A percentile compares a stretch with the other conserved stretches of the same genome.
Evolutionary conservation across 1,139 yeast genomes (phyloP).

Genomic region (Lodderomyces metapsilosis): DNA sequence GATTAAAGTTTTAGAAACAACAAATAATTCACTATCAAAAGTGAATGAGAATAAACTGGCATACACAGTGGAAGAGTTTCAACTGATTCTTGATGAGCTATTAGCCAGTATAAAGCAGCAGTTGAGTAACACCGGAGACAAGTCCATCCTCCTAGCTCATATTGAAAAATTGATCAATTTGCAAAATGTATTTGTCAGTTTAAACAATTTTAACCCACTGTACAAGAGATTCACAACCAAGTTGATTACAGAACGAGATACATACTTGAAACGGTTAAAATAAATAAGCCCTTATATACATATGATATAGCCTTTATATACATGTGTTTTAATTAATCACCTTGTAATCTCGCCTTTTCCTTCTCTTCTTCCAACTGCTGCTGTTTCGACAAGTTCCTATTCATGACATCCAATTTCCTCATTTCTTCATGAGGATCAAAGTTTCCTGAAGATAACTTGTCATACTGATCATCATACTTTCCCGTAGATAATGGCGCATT

Average conservation of each 20-base stretch:
- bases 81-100: constrained; percentile 37
- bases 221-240: constrained; percentile 38
- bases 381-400: constrained; percentile 42
- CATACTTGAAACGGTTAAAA: constrained; percentile 2
- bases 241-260: constrained; percentile 11
- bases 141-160: constrained; percentile 25
- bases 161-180: constrained; percentile 46
- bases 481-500: constrained; percentile 94
- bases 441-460: constrained; percentile 73
- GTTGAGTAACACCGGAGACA: constrained; percentile 16
- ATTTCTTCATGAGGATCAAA: constrained; percentile 82
- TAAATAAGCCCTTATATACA: constrained; percentile 5
- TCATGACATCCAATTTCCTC: constrained; percentile 59
- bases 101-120: constrained; percentile 29
- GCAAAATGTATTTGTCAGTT: constrained; percentile 50
- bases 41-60: constrained; percentile 4
- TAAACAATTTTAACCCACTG: constrained; percentile 46
- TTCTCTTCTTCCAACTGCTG: constrained; percentile 22
- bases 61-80: constrained; percentile 28
- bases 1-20: constrained; percentile 41
- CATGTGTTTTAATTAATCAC: not conserved
- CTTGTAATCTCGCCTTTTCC: constrained; percentile 14
- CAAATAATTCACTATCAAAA: constrained; percentile 19
- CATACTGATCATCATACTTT: constrained; percentile 82
- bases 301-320: too few species aligned